Conservation (phyloP, 306 rosid genomes). For the Acacia confusa region DNA sequence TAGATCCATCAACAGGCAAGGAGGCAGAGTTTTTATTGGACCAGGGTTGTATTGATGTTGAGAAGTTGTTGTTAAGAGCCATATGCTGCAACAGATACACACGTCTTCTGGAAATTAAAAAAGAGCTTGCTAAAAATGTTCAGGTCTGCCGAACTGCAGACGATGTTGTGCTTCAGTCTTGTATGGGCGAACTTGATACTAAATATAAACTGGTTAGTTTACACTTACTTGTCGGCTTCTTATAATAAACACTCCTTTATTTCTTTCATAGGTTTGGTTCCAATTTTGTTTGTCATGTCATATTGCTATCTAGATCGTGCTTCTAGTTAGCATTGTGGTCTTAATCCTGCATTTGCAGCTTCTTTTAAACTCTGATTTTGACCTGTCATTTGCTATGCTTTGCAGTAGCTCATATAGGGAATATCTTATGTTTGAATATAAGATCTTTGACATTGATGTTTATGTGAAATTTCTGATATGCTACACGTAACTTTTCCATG, state of each 20-base stretch:
- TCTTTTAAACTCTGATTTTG: slow-evolving; percentile 12
- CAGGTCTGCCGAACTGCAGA: slow-evolving; percentile 69
- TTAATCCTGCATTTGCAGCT: slow-evolving; percentile 2
- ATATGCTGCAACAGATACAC: slow-evolving; percentile 90
- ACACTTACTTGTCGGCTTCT: not conserved
- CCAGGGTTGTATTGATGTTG: slow-evolving; percentile 92
- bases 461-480: slow-evolving; percentile 14
- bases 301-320: slow-evolving; percentile 1
- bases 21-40: slow-evolving; percentile 85
- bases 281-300: slow-evolving; percentile 24
- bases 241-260: not conserved
- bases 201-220: slow-evolving; percentile 69
- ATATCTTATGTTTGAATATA: slow-evolving; percentile 17
- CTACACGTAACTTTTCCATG: not conserved
- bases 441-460: not conserved
- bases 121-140: slow-evolving; percentile 68
- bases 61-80: slow-evolving; percentile 84
- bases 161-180: slow-evolving; percentile 77
- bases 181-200: slow-evolving; percentile 52
- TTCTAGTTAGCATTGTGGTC: slow-evolving; percentile 16
- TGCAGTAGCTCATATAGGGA: not conserved
- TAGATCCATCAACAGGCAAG: slow-evolving; percentile 87
- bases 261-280: not conserved
- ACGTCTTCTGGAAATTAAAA: slow-evolving; percentile 90
- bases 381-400: not conserved